Evolutionary conservation across 2,329 filamentous ascomycete species (phyloP).

Genomic region (Zymoseptoria crescenta): DNA sequence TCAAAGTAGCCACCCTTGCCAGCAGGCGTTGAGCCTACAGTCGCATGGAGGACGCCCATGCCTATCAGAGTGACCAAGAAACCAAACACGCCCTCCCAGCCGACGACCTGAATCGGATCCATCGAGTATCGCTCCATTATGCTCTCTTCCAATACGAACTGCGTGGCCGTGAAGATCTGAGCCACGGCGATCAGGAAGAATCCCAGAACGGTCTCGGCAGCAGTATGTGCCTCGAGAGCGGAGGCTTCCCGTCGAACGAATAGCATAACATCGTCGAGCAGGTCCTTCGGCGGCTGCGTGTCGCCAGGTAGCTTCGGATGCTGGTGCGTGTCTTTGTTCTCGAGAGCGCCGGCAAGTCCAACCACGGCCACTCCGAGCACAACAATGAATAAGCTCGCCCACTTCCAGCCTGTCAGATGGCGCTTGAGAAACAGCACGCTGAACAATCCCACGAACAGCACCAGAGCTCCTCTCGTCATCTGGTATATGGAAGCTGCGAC

Average conservation of each 20-base stretch:
- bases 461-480: conserved; percentile 92
- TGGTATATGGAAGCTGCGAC: conserved; percentile 96
- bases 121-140: conserved; percentile 73
- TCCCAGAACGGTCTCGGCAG: conserved; percentile 67
- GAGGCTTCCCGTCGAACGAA: conserved; percentile 30
- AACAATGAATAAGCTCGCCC: conserved; percentile 79
- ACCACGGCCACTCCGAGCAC: conserved; percentile 83
- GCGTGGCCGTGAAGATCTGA: conserved; percentile 92
- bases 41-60: conserved; percentile 73
- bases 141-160: conserved; percentile 94
- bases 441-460: conserved; percentile 92
- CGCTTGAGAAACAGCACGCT: conserved; percentile 83
- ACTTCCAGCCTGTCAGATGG: conserved; percentile 79
- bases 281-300: conserved; percentile 23
- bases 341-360: conserved; percentile 78
- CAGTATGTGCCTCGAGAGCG: conserved; percentile 41
- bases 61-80: conserved; percentile 68
- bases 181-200: conserved; percentile 86
- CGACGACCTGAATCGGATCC: conserved; percentile 83
- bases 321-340: conserved; percentile 49
- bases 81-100: conserved; percentile 93
- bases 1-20: conserved; percentile 84
- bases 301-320: conserved; percentile 22
- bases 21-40: conserved; percentile 64
- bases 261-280: conserved; percentile 13